These are phyloP conservation scores for Babesia gibsoni DNA, from an alignment of 169 alveolate species.

Conservation along the genomic window DNA sequence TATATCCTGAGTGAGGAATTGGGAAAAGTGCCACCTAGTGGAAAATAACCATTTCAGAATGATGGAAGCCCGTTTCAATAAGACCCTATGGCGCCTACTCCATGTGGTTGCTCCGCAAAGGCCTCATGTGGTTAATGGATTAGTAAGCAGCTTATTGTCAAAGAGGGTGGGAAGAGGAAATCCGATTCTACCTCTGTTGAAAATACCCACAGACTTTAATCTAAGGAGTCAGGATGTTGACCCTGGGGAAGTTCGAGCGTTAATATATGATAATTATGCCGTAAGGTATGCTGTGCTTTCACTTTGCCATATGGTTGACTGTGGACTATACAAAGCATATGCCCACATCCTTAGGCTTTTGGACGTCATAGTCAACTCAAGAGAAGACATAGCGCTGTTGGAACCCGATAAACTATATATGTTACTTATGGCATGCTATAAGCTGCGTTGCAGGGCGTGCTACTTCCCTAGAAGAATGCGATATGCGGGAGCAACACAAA, in stretches of 20 bases:
- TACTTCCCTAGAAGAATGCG: not conserved
- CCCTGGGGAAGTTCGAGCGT: not conserved
- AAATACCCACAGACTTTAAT: not conserved
- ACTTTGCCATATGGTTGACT: not conserved
- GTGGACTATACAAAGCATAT: not conserved
- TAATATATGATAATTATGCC: not conserved
- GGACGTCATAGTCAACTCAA: conserved; percentile 8
- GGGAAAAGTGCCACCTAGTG: not conserved
- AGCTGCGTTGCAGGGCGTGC: not conserved
- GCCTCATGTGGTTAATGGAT: conserved; percentile 16
- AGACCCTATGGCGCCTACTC: not conserved
- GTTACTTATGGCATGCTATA: not conserved
- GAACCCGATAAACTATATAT: not conserved
- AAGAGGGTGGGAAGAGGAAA: not conserved
- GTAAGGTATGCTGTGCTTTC: conserved; percentile 8
- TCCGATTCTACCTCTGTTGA: conserved; percentile 8
- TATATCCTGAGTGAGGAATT: conserved; percentile 25
- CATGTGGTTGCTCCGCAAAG: conserved; percentile 11
- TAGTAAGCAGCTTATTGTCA: not conserved
- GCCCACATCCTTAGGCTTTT: conserved; percentile 8
- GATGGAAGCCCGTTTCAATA: not conserved
- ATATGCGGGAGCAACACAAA: not conserved
- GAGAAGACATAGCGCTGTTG: not conserved
- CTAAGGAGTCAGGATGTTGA: not conserved
- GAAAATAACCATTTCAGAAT: not conserved